Percentiles rank a stretch among this genome's conserved stretches.
These are phyloP conservation scores for Centella asiatica DNA, from an alignment of 129 eudicot species.

Conservation along the genomic window DNA sequence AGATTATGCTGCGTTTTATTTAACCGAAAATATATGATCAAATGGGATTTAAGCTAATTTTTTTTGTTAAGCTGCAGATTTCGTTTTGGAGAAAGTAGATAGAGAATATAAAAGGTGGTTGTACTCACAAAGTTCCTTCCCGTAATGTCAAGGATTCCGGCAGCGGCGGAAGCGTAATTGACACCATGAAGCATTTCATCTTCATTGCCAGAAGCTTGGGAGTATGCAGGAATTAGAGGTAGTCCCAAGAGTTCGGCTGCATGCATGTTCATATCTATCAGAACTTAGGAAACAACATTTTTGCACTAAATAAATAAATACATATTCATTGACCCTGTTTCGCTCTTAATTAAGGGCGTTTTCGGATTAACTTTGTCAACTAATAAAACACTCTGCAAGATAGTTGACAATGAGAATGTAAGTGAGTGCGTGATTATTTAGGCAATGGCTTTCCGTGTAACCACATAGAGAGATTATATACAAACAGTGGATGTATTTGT, in stretches of 20 bases:
- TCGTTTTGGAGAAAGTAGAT: no score
- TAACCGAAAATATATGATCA: not conserved
- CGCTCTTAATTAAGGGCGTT: no score
- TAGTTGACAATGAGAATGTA: no score
- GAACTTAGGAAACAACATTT: not conserved
- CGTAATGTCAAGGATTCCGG: constrained; percentile 85
- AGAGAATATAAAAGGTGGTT: not conserved
- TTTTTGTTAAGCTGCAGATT: no score
- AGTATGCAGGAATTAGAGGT: constrained; percentile 63
- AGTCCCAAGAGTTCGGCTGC: constrained; percentile 77
- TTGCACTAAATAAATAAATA: not conserved
- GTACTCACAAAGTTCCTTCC: constrained; percentile 80
- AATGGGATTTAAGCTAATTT: no score
- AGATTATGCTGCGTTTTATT: not conserved
- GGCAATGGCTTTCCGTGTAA: no score
- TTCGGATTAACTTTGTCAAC: no score
- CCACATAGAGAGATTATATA: no score
- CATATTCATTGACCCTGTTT: no score
- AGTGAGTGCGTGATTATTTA: no score
- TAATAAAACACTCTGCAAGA: no score
- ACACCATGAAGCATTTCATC: constrained; percentile 63
- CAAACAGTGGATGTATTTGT: no score
- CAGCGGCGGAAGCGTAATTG: constrained; percentile 94
- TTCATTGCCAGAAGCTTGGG: constrained; percentile 45
- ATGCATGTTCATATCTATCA: not conserved